A percentile compares a stretch with the other conserved stretches of the same genome.
These are phyloP conservation scores for Trametes versicolor DNA, from an alignment of 1,284 basidiomycete genomes.

Conservation along the genomic window DNA sequence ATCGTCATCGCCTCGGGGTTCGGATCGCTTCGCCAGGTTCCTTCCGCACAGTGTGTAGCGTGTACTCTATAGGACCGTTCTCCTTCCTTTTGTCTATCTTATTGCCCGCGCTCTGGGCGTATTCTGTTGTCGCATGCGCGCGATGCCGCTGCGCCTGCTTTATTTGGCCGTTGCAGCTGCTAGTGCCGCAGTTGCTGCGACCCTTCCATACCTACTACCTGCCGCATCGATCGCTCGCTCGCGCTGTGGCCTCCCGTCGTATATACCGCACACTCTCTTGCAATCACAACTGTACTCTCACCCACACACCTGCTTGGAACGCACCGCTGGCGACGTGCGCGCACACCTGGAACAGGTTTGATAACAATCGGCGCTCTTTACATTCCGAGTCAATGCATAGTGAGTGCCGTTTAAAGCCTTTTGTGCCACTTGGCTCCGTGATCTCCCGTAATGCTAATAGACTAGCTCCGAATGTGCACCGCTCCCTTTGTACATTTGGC, in stretches of 20 bases:
- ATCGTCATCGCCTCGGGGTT: slow-evolving; percentile 8
- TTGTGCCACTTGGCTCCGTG: too few species aligned
- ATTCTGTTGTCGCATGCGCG: slow-evolving; percentile 13
- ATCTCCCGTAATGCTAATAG: too few species aligned
- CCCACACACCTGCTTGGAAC: background rate
- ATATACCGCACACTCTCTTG: slow-evolving; percentile 18
- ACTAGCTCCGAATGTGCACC: too few species aligned
- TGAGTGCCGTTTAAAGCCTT: too few species aligned
- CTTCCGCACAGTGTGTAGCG: slow-evolving; percentile 13
- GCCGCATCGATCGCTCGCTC: background rate
- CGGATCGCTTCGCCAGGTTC: slow-evolving; percentile 16
- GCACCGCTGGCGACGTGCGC: too few species aligned
- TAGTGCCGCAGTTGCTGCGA: background rate
- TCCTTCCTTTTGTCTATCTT: slow-evolving; percentile 16
- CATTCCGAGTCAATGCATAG: too few species aligned
- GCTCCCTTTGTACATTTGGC: too few species aligned
- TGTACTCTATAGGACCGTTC: slow-evolving; percentile 20
- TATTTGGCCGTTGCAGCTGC: background rate
- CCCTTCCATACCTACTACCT: slow-evolving; percentile 4
- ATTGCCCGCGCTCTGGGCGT: slow-evolving; percentile 23
- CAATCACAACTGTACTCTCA: slow-evolving; percentile 22
- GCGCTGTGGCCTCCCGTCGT: background rate
- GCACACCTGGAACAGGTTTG: too few species aligned
- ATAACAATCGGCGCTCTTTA: too few species aligned
- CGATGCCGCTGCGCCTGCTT: background rate